phyloP scores from a whole-genome alignment of 1,284 basidiomycete genomes.

The Ceratobasidium sp. region DNA sequence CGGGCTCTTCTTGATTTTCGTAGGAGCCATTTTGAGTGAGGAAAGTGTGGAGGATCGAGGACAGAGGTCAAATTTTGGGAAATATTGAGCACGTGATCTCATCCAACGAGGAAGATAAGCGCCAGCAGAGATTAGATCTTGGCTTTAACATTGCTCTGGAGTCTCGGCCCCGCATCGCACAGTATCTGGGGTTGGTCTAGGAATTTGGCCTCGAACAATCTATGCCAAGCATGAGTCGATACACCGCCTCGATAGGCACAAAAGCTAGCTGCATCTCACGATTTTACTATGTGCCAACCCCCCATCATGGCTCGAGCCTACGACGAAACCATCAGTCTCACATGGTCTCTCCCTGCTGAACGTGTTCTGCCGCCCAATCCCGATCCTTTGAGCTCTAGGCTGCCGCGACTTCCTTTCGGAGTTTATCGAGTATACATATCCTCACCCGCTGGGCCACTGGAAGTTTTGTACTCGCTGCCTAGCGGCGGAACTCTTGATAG shows the following conservation, averaged over 20 bases:
- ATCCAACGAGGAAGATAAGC: no score
- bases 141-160: no score
- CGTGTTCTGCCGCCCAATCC: conserved; percentile 6
- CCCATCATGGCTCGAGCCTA: conserved; percentile 37
- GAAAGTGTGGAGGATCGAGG: neutral
- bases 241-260: no score
- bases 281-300: no score
- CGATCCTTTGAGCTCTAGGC: conserved; percentile 15
- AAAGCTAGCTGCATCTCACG: no score
- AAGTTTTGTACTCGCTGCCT: conserved; percentile 29
- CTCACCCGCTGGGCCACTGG: conserved; percentile 12
- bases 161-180: no score
- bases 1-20: conserved; percentile 38
- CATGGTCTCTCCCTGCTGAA: conserved; percentile 12
- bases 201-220: no score
- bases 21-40: conserved; percentile 43
- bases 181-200: no score
- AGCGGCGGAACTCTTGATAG: neutral
- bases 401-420: conserved; percentile 8
- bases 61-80: conserved; percentile 30
- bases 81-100: conserved; percentile 19
- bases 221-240: no score
- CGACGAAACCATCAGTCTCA: neutral
- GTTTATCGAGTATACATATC: conserved; percentile 21
- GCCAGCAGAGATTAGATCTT: no score